Conservation (phyloP, 2,329 filamentous ascomycete species). For the Rhynchosporium agropyri region DNA sequence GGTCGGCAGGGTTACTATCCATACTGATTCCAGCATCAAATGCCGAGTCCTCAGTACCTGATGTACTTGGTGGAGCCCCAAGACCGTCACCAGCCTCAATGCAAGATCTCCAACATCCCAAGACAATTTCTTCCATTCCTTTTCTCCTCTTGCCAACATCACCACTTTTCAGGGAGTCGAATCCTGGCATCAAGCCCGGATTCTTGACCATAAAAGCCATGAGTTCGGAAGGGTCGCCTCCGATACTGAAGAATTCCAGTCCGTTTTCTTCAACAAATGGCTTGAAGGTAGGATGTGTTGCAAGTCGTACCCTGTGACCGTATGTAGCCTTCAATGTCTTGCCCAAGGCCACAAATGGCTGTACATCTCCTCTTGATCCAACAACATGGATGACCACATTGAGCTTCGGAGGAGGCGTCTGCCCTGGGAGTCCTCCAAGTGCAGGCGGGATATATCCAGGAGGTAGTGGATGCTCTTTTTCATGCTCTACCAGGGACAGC, state of each 20-base stretch:
- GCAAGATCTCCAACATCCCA: slow-evolving; percentile 85
- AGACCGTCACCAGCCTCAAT: slow-evolving; percentile 74
- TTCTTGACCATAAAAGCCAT: slow-evolving; percentile 95
- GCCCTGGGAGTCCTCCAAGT: slow-evolving; percentile 65
- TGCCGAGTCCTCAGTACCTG: slow-evolving; percentile 33
- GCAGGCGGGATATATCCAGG: slow-evolving; percentile 74
- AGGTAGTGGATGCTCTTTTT: slow-evolving; percentile 56
- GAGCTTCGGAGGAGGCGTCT: slow-evolving; percentile 59
- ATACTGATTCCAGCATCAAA: slow-evolving; percentile 42
- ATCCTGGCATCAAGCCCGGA: slow-evolving; percentile 80
- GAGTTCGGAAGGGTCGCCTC: slow-evolving; percentile 73
- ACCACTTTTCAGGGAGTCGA: slow-evolving; percentile 74
- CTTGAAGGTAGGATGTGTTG: slow-evolving; percentile 71
- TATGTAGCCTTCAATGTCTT: slow-evolving; percentile 65
- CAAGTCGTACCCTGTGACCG: slow-evolving; percentile 72
- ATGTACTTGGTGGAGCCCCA: slow-evolving; percentile 27
- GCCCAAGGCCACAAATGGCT: slow-evolving; percentile 73
- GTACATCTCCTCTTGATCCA: slow-evolving; percentile 73
- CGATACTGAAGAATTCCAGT: slow-evolving; percentile 75
- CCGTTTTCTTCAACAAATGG: slow-evolving; percentile 69
- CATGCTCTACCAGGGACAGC: slow-evolving; percentile 45
- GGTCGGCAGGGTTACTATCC: slow-evolving; percentile 40
- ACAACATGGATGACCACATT: slow-evolving; percentile 78
- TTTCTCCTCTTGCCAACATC: slow-evolving; percentile 75
- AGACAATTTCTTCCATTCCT: slow-evolving; percentile 77